Percentiles rank a stretch among this genome's conserved stretches.
Conservation (phyloP, 495 filamentous ascomycete species). For the Thermothielavioides terrestris region DNA sequence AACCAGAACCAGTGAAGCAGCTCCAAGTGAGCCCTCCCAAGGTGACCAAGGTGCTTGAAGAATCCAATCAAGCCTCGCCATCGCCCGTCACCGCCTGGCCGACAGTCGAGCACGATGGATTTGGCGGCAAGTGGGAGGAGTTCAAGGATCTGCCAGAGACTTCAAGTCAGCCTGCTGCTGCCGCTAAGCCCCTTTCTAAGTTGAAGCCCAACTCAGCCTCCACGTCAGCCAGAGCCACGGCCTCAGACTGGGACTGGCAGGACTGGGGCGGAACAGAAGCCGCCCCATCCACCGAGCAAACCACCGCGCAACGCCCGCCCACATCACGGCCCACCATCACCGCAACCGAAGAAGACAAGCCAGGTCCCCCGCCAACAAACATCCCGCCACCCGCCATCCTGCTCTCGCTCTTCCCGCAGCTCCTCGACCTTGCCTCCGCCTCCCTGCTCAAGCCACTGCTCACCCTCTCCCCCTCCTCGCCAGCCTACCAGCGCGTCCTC, state of each 20-base stretch:
- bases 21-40: constrained; percentile 36
- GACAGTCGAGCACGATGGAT: constrained; percentile 20
- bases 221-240: background rate
- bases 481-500: constrained; percentile 44
- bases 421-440: constrained; percentile 49
- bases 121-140: constrained; percentile 51
- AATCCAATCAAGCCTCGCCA: constrained; percentile 23
- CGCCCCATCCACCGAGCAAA: too few relatives aligned
- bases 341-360: background rate
- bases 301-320: constrained; percentile 1
- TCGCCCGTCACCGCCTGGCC: constrained; percentile 44
- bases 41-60: constrained; percentile 21
- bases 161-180: constrained; percentile 12
- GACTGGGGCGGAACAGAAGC: constrained; percentile 23
- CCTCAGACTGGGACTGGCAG: constrained; percentile 36
- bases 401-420: constrained; percentile 60
- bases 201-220: constrained; percentile 2
- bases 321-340: background rate
- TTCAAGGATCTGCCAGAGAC: constrained; percentile 41
- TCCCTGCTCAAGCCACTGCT: constrained; percentile 49
- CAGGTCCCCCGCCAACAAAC: constrained; percentile 62
- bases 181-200: constrained; percentile 6
- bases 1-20: constrained; percentile 34
- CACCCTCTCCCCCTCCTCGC: constrained; percentile 41
- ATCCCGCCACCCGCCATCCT: constrained; percentile 82